phyloP scores from a whole-genome alignment of 2,329 filamentous ascomycete genomes.

The Elsinoe arachidis region DNA sequence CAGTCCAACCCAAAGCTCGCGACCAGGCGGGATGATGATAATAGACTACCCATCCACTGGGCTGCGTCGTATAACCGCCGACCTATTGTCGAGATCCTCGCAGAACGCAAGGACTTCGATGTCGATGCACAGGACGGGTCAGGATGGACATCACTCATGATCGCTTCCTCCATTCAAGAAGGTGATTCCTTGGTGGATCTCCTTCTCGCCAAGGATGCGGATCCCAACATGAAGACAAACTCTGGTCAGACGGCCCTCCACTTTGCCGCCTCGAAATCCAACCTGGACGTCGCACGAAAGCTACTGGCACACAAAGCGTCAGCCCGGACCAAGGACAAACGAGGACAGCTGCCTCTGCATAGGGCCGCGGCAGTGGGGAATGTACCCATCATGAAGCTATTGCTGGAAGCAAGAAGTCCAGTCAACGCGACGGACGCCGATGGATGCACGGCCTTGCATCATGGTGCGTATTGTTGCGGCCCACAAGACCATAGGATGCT shows the following conservation, averaged over 20 bases:
- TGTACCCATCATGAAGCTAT: conserved; percentile 72
- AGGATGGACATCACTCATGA: conserved; percentile 81
- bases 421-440: conserved; percentile 74
- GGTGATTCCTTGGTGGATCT: conserved; percentile 59
- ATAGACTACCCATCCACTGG: conserved; percentile 89
- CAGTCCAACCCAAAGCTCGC: conserved; percentile 75
- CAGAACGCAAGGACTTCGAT: conserved; percentile 66
- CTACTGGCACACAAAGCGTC: conserved; percentile 71
- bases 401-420: conserved; percentile 70
- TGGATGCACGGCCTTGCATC: conserved; percentile 83
- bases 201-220: conserved; percentile 60
- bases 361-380: conserved; percentile 84
- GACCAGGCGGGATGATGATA: conserved; percentile 68
- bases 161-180: conserved; percentile 65
- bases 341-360: conserved; percentile 85
- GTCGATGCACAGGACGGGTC: conserved; percentile 72
- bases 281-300: conserved; percentile 69
- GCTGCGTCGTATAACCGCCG: conserved; percentile 74
- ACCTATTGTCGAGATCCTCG: conserved; percentile 64
- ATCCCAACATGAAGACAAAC: conserved; percentile 66
- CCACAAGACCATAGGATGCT: background rate
- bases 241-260: conserved; percentile 75
- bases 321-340: conserved; percentile 70
- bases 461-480: conserved; percentile 34
- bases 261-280: conserved; percentile 83